phyloP scores from a whole-genome alignment of 129 eudicot genomes.

The sunflower (Helianthus annuus) region HanXRQr2.0-SUNRISE NC_035441.2:11993139-11993638 shows the following conservation, averaged over 20 bases:
- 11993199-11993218: too few relatives aligned
- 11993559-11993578: conserved; percentile 51
- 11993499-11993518: too few relatives aligned
- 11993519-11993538: conserved; percentile 1
- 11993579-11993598: conserved; percentile 42
- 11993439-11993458: conserved; percentile 44
- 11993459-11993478: not conserved
- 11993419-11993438: conserved; percentile 16
- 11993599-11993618: conserved; percentile 47
- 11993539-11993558: conserved; percentile 25
- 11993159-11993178: too few relatives aligned
- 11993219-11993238: too few relatives aligned
- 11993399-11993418: conserved; percentile 30
- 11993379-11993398: conserved; percentile 40
- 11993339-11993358: not conserved
- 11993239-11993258: too few relatives aligned
- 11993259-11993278: not conserved
- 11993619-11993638: too few relatives aligned
- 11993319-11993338: not conserved
- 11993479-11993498: not conserved
- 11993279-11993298: conserved; percentile 11
- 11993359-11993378: not conserved
- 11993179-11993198: too few relatives aligned
- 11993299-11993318: not conserved
- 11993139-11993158: too few relatives aligned